Conservation (phyloP, 2,329 filamentous ascomycete species). For the Fusarium chaquense region DNA sequence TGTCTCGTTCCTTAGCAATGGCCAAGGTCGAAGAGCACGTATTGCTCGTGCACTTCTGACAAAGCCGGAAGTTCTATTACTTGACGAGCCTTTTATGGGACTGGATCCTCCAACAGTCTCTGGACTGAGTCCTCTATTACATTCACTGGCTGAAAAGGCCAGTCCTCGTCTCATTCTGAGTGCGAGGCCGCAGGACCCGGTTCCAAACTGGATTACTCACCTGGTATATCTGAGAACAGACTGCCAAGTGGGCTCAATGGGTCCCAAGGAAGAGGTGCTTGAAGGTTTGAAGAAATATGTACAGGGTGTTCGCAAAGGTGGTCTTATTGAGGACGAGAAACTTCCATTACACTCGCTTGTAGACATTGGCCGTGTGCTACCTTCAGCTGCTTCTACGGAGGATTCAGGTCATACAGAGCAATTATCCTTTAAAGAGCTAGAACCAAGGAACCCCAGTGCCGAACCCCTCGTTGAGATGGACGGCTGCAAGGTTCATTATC, state of each 20-base stretch:
- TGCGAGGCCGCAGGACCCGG: slow-evolving; percentile 83
- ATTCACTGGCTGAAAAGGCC: slow-evolving; percentile 73
- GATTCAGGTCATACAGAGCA: slow-evolving; percentile 11
- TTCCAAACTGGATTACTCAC: slow-evolving; percentile 93
- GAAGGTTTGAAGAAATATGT: slow-evolving; percentile 63
- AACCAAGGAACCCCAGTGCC: slow-evolving; percentile 55
- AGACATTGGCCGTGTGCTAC: slow-evolving; percentile 63
- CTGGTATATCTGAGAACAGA: slow-evolving; percentile 77
- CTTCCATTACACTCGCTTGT: slow-evolving; percentile 62
- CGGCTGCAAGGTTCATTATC: slow-evolving; percentile 85
- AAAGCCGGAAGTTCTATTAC: slow-evolving; percentile 81
- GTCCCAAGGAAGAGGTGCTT: slow-evolving; percentile 73
- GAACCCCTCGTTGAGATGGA: slow-evolving; percentile 88
- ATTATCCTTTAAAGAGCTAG: slow-evolving; percentile 33
- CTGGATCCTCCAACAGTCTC: slow-evolving; percentile 86
- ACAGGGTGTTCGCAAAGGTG: slow-evolving; percentile 59
- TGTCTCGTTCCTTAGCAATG: slow-evolving; percentile 91
- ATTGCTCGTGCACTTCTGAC: slow-evolving; percentile 88
- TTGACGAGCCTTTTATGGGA: slow-evolving; percentile 97
- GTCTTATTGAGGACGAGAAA: slow-evolving; percentile 59
- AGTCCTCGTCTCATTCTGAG: slow-evolving; percentile 81
- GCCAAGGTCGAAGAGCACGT: slow-evolving; percentile 86
- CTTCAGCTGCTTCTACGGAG: slow-evolving; percentile 39
- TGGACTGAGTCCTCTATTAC: slow-evolving; percentile 77
- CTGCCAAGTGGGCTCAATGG: slow-evolving; percentile 74